Evolutionary conservation across 495 filamentous ascomycete species (phyloP), one percentile per base, ranked within the genome.

Genomic region (Aspergillus olivimuriae): DNA sequence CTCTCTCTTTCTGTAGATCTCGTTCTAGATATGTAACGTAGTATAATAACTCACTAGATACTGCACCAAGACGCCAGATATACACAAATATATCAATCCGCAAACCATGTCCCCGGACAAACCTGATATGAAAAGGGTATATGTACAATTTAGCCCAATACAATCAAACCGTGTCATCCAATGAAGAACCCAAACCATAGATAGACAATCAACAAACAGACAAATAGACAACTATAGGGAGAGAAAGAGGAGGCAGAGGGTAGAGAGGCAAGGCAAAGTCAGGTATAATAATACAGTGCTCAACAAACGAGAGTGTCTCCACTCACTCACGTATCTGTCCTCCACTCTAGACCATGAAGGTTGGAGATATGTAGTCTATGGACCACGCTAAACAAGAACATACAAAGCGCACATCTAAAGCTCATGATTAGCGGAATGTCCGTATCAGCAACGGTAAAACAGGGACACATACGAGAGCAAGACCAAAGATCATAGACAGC

Each of bases 401-500:
- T 43, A 48, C 14, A 48, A 22, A 21, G 39, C 39, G 19, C 39
- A 48, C 46, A 43, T 48, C 46, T 48, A 8, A 2, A 10, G 11
- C 14, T 7, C 11, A 4, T 21, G 9, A 43, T 16, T 23, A 31
- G 5, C 10, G n/a, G 14, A 12, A 14, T 28, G 8, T 21, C 5
- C 16, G 1, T n/a, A 19, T 12, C 2, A 30, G 4, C 15, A 11
- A 35, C n/a, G 10, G 22, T 0, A 31, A 10, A 23, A 28, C 11
- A 4, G 6, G 1, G 30, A 2, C 14, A 73, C 84, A 71, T 68
- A 94, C 86, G 80, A 94, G 72, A 19, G 84, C 81, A 35, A 97
- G 67, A 5, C 92, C 92, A 46, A 92, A 63, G 47, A 96, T 92
- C 89, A 98, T 97, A 6, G 81, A 87, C 53, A 77, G 83, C 92